phyloP scores from a whole-genome alignment of 129 eudicot genomes.

The Glebionis coronaria region DNA sequence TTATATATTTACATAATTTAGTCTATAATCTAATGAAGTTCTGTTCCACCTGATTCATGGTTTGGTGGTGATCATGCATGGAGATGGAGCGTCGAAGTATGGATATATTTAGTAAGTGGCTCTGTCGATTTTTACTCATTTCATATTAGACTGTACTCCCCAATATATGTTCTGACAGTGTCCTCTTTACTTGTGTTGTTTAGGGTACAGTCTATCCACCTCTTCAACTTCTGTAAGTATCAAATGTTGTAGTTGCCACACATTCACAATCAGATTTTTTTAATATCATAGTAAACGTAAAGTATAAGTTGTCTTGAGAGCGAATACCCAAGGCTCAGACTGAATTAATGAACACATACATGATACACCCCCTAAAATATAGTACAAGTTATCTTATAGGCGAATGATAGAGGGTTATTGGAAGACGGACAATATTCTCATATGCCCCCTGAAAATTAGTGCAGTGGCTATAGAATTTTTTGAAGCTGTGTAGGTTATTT shows the following conservation, averaged over 20 bases:
- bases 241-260: not conserved
- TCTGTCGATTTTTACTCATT: not conserved
- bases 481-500: no score
- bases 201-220: constrained; percentile 28
- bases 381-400: no score
- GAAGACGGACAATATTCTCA: no score
- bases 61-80: constrained; percentile 51
- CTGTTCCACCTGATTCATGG: constrained; percentile 60
- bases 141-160: not conserved
- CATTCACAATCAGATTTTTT: not conserved
- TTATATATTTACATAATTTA: no score
- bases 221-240: constrained; percentile 43
- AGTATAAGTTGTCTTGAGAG: no score
- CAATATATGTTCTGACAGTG: constrained; percentile 11
- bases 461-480: no score
- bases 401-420: no score
- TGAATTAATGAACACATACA: no score
- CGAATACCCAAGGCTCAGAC: no score
- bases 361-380: no score
- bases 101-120: constrained; percentile 41
- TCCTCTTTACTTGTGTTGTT: constrained; percentile 13
- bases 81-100: constrained; percentile 45
- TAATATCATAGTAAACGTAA: not conserved
- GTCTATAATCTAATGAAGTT: constrained; percentile 43
- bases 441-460: no score